Conservation (phyloP, 257 asterid species). For the Hygrophila difformis region DNA sequence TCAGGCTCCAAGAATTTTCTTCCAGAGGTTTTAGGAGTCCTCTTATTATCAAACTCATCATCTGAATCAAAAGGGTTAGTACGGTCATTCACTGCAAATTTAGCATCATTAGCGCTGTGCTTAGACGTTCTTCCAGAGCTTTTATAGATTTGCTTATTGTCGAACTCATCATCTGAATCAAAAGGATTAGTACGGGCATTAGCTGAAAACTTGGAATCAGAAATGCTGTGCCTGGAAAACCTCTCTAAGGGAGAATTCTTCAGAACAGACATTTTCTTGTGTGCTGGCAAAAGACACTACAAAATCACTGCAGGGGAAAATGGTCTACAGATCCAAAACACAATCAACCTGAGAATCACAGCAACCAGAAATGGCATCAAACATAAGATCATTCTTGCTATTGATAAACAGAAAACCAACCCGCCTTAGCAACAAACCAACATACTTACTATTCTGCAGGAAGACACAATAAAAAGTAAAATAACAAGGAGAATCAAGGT, state of each 20-base stretch:
- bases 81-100: slow-evolving; percentile 15
- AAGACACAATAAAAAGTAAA: background rate
- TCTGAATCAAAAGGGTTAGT: slow-evolving; percentile 83
- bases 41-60: slow-evolving; percentile 46
- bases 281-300: slow-evolving; percentile 10
- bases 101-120: slow-evolving; percentile 29
- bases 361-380: slow-evolving; percentile 6
- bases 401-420: background rate
- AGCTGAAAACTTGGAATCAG: slow-evolving; percentile 18
- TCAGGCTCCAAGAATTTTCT: too few relatives aligned
- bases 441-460: background rate
- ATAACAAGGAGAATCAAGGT: background rate
- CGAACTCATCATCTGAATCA: slow-evolving; percentile 60
- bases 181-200: slow-evolving; percentile 55
- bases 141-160: slow-evolving; percentile 38
- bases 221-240: slow-evolving; percentile 38
- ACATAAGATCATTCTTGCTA: slow-evolving; percentile 1
- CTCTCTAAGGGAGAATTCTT: slow-evolving; percentile 54
- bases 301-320: background rate
- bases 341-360: slow-evolving; percentile 20
- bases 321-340: slow-evolving; percentile 9
- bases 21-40: slow-evolving; percentile 34
- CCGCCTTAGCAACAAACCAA: slow-evolving; percentile 7
- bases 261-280: slow-evolving; percentile 45
- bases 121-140: slow-evolving; percentile 46